These are phyloP conservation scores for Moringa oleifera DNA, from an alignment of 345 rosid species.

Conservation along the genomic window DNA sequence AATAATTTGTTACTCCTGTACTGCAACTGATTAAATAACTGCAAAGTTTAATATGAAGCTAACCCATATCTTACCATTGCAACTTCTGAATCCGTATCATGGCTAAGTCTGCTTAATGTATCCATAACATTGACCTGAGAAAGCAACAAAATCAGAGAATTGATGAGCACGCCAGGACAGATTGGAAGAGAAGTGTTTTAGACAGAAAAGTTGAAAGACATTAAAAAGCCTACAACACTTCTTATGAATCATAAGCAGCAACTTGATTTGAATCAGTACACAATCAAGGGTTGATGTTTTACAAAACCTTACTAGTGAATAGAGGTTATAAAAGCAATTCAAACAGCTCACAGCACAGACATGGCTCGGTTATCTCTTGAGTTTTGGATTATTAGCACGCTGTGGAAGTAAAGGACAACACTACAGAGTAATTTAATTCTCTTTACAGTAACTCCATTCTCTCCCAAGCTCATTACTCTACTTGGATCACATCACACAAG, in stretches of 20 bases:
- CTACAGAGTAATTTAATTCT: not conserved
- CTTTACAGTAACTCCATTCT: too few relatives aligned
- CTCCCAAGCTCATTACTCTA: too few relatives aligned
- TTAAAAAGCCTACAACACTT: not conserved
- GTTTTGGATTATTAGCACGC: too few relatives aligned
- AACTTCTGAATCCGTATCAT: constrained; percentile 94
- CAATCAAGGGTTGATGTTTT: too few relatives aligned
- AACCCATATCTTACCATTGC: constrained; percentile 63
- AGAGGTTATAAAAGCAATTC: not conserved
- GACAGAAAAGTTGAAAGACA: too few relatives aligned
- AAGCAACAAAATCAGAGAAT: not conserved
- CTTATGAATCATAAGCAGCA: not conserved
- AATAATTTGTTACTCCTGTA: constrained; percentile 7
- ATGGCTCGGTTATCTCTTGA: too few relatives aligned
- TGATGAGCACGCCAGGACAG: not conserved
- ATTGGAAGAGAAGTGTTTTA: constrained; percentile 3
- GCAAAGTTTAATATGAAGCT: not conserved
- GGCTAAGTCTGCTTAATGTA: constrained; percentile 94
- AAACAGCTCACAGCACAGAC: not conserved
- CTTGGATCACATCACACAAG: too few relatives aligned
- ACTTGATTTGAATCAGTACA: not conserved
- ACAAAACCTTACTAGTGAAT: not conserved
- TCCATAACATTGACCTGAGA: constrained; percentile 91
- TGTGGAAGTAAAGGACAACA: not conserved
- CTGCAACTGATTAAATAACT: constrained; percentile 5